phyloP scores from a whole-genome alignment of 116 monocot species.

The Thalassia testudinum region DNA sequence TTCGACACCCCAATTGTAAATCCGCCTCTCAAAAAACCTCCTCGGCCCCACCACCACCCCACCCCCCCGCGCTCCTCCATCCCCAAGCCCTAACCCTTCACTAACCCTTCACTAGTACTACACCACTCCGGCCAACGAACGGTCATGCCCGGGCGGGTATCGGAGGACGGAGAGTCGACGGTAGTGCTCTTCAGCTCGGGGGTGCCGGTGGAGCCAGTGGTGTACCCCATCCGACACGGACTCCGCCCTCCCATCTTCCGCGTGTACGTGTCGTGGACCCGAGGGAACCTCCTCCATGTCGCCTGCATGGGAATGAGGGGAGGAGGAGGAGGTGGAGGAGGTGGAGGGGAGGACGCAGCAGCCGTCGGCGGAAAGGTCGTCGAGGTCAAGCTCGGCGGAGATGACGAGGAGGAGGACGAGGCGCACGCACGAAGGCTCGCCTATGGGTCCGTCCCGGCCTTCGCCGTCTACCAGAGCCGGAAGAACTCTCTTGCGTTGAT shows the following conservation, averaged over 20 bases:
- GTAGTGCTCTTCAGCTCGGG: constrained; percentile 28
- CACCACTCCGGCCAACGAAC: no score
- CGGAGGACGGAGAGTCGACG: constrained; percentile 12
- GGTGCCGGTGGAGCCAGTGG: constrained; percentile 14
- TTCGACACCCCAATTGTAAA: no score
- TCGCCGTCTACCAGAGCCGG: constrained; percentile 64
- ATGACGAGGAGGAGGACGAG: constrained; percentile 31
- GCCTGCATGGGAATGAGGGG: constrained; percentile 45
- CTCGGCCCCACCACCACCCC: no score
- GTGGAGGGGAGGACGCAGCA: no score
- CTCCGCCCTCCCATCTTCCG: constrained; percentile 48
- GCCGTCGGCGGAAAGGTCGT: constrained; percentile 56
- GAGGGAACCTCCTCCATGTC: constrained; percentile 68
- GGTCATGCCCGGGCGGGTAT: constrained; percentile 8
- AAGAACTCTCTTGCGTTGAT: constrained; percentile 36
- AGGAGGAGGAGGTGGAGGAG: constrained; percentile 6
- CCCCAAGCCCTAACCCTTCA: no score
- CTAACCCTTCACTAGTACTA: no score
- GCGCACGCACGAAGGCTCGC: constrained; percentile 55
- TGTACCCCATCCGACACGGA: constrained; percentile 48
- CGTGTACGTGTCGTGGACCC: constrained; percentile 57
- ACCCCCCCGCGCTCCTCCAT: no score
- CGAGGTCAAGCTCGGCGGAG: constrained; percentile 41
- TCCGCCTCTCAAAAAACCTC: no score
- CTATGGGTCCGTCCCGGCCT: constrained; percentile 67